phyloP scores from a whole-genome alignment of 257 asterid genomes.

The Solanum pinnatisectum region DNA sequence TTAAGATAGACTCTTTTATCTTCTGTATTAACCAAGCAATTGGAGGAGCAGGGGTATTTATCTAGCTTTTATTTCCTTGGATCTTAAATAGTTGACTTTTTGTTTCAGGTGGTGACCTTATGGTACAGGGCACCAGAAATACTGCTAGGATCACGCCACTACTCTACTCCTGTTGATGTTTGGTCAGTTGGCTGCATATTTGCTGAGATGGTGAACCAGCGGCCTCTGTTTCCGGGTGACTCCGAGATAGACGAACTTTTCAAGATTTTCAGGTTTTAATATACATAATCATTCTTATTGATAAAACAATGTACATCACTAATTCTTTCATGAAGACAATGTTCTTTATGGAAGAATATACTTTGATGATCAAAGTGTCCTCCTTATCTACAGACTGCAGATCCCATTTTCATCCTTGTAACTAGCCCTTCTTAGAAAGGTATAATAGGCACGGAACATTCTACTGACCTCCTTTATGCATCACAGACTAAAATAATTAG shows the following conservation, averaged over 20 bases:
- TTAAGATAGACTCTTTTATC: neutral
- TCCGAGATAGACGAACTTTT: conserved; percentile 91
- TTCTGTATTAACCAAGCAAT: neutral
- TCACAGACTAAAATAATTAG: neutral
- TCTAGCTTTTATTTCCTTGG: neutral
- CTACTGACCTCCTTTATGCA: neutral
- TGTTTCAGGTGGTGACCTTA: conserved; percentile 79
- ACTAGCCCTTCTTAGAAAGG: neutral
- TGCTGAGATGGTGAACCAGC: conserved; percentile 91
- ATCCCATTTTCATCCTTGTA: neutral
- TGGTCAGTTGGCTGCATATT: conserved; percentile 98
- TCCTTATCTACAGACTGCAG: neutral
- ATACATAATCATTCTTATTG: neutral
- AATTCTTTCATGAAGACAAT: neutral
- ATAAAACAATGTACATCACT: neutral
- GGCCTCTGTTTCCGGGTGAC: conserved; percentile 84
- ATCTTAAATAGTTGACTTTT: neutral
- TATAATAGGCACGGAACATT: neutral
- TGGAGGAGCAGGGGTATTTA: neutral
- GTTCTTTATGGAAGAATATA: neutral
- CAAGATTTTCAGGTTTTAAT: conserved; percentile 67
- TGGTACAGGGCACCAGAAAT: conserved; percentile 99
- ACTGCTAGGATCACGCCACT: conserved; percentile 85
- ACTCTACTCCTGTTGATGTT: conserved; percentile 91
- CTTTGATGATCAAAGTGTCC: neutral